Evolutionary conservation across 176 grass and related monocot species (phyloP), one percentile per base, ranked within the genome.

Genomic region (Triticum monococcum): DNA sequence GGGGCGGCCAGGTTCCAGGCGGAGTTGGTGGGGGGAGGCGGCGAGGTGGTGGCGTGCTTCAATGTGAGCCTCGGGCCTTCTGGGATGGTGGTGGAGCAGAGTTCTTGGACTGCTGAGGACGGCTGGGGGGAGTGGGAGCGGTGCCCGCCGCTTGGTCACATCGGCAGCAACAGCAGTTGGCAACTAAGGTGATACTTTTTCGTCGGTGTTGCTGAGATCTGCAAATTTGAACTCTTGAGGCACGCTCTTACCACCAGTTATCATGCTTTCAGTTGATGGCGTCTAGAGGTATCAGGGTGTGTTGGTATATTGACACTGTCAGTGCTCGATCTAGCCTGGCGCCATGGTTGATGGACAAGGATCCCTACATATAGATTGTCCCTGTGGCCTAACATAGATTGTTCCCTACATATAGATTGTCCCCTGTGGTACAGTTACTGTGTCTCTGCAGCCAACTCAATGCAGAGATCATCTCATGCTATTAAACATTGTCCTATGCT

Each of bases 31-130:
- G 92, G 95, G 31, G 89, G 81, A 36, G 40, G 35, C 66, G 60
- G 79, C 12, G 56, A 83, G 26, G 88, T 98, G 60, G 83, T 95
- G 38, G 50, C 95, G 56, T 86, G 81, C 77, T 91, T 86, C 92
- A 98, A 95, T 90, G 89, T 93, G 6, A 98, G 85, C 88, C 73
- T 95, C 32, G 85, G 70, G 45, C 71, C 52, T 62, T 84, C 92
- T 20, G 88, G 77, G 18, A 71, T 86, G 41, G 67, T 90, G 64
- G 81, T 95, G 50, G 89, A 87, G 74, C 92, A 98, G 89, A 98
- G 81, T 70, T 93, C 86, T 25, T 91, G 92, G 92, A 93, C 91
- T 12, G 67, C 46, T 4, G 46, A 69, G 64, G 84, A 63, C 20
- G 88, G 88, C 6, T 97, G 89, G 95, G 89, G 91, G 1, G 40